Base-by-base conservation (phyloP, 2,329 filamentous ascomycete genomes). In the Corynespora cassiicola region DNA sequence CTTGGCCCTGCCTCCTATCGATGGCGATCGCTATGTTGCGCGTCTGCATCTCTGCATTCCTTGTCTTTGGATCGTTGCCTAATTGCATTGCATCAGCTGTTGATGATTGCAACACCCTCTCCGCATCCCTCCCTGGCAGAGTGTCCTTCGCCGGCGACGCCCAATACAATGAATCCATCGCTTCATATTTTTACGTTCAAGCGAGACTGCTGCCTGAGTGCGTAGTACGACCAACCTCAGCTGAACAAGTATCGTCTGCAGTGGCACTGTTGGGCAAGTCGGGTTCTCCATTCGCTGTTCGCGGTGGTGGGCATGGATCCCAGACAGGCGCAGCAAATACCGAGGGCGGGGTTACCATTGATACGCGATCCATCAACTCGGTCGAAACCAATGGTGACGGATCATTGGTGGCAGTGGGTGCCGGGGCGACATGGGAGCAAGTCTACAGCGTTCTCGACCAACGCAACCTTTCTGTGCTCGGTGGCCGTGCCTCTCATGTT, bases 271-370 rank as follows among this genome's bases (percentile, higher is more conserved):
- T 36, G 9, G 24, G 29, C 20, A 11, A 18, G 2, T n/a, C n/a
- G n/a, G n/a, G n/a, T n/a, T n/a, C n/a, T n/a, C n/a, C n/a, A 10
- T 38, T 38, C 22, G 35, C 35, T 11, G 31, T 38, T 21, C 35
- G 35, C 11, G 16, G 25, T 20, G 35, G 35, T 7, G 35, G 46
- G 16, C 43, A 46, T 20, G 32, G 27, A 17, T 27, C 25, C 7
- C 17, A 26, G 8, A 32, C 27, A 7, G 38, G 31, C 6, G 30
- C 38, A 25, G 39, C 41, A 15, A 48, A 41, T 21, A 45, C 28
- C 17, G 24, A 47, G 1, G 25, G 25, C 10, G 46, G 46, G 11
- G 39, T 45, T 10, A 42, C 45, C 4, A 29, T 51, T 19, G 37
- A 49, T 17, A 15, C 31, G 18, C 23, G 27, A n/a, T 15, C 21